phyloP scores from a whole-genome alignment of 202 grass and related monocot species.

The Schoenoplectus tabernaemontani region DNA sequence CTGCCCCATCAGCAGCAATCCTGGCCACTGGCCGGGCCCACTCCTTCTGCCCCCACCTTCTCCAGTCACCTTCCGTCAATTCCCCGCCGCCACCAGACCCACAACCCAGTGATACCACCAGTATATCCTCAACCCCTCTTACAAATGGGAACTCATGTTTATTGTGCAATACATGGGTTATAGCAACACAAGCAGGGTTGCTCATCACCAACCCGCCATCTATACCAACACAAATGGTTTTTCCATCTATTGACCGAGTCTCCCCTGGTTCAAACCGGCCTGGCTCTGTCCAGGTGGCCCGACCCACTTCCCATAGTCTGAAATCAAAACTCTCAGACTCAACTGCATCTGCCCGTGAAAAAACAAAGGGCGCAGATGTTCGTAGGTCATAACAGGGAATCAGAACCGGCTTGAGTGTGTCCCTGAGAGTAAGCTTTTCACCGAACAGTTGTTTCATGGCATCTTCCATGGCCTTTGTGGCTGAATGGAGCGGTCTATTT shows the following conservation, averaged over 20 bases:
- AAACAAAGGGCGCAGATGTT: slow-evolving; percentile 65
- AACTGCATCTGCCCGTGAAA: slow-evolving; percentile 88
- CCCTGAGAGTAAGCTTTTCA: slow-evolving; percentile 63
- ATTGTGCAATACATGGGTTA: slow-evolving; percentile 98
- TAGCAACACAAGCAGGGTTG: slow-evolving; percentile 68
- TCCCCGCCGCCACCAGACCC: slow-evolving; percentile 30
- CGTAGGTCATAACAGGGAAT: slow-evolving; percentile 89
- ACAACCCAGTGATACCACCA: slow-evolving; percentile 89
- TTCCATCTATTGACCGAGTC: slow-evolving; percentile 55
- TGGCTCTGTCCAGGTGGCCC: slow-evolving; percentile 78
- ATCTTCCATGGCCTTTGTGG: slow-evolving; percentile 54
- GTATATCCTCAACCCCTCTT: slow-evolving; percentile 87
- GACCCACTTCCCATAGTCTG: slow-evolving; percentile 85
- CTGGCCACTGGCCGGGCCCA: slow-evolving; percentile 73
- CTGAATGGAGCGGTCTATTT: slow-evolving; percentile 36
- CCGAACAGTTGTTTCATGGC: slow-evolving; percentile 68
- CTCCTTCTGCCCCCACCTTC: slow-evolving; percentile 57
- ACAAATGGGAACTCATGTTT: slow-evolving; percentile 97
- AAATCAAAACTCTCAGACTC: slow-evolving; percentile 95
- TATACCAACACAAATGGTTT: slow-evolving; percentile 62
- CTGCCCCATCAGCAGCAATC: slow-evolving; percentile 73
- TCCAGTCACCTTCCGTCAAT: slow-evolving; percentile 23
- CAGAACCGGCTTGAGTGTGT: slow-evolving; percentile 87
- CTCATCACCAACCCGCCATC: slow-evolving; percentile 78
- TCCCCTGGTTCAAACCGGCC: slow-evolving; percentile 75